phyloP scores from a whole-genome alignment of 306 rosid genomes.

The Medicago ruthenica region DNA sequence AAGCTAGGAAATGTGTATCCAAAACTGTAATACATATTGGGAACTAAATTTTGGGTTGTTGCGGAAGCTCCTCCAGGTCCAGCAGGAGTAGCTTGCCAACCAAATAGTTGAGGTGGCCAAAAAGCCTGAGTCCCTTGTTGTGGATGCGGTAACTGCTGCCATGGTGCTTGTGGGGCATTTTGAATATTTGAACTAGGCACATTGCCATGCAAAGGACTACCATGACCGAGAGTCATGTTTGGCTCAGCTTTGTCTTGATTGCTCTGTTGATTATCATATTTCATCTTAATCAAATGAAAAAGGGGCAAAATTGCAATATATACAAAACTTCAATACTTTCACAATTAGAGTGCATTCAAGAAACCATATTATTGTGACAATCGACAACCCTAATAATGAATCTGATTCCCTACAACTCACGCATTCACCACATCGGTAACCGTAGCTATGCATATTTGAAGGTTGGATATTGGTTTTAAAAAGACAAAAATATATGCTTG shows the following conservation, averaged over 20 bases:
- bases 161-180: constrained; percentile 5
- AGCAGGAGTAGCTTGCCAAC: neutral
- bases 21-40: constrained; percentile 50
- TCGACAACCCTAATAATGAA: too few relatives aligned
- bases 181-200: constrained; percentile 24
- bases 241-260: constrained; percentile 39
- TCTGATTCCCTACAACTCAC: too few relatives aligned
- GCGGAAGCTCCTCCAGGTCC: constrained; percentile 45
- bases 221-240: constrained; percentile 10
- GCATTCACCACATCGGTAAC: too few relatives aligned
- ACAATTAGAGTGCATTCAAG: too few relatives aligned
- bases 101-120: neutral
- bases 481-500: too few relatives aligned
- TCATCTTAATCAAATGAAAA: constrained; percentile 15
- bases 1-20: constrained; percentile 55
- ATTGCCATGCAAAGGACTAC: constrained; percentile 33
- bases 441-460: too few relatives aligned
- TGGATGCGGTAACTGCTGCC: constrained; percentile 36
- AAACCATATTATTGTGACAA: too few relatives aligned
- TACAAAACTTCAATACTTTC: neutral
- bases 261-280: constrained; percentile 47
- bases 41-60: constrained; percentile 43
- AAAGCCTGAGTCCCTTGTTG: constrained; percentile 45
- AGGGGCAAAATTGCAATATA: neutral
- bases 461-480: too few relatives aligned